phyloP scores from a whole-genome alignment of 1,284 basidiomycete species.

The Ceratobasidium sp. region DNA sequence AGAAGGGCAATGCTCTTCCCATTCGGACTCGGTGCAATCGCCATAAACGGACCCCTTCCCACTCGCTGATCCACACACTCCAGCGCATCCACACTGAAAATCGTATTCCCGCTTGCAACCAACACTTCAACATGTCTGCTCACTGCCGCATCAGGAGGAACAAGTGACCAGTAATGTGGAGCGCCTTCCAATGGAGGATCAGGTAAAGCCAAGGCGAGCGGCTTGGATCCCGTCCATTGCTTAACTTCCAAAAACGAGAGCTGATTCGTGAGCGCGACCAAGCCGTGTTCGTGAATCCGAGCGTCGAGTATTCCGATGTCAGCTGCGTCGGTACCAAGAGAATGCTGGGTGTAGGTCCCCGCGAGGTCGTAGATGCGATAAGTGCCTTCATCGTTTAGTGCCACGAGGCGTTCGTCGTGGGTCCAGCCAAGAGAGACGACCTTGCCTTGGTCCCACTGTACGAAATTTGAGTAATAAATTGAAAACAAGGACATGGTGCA shows the following conservation, averaged over 20 bases:
- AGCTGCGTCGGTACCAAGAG: slow-evolving; percentile 82
- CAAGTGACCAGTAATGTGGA: slow-evolving; percentile 82
- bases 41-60: slow-evolving; percentile 85
- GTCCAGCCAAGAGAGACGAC: slow-evolving; percentile 74
- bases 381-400: slow-evolving; percentile 90
- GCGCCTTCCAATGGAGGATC: slow-evolving; percentile 61
- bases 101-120: slow-evolving; percentile 77
- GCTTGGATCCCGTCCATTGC: slow-evolving; percentile 80
- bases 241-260: slow-evolving; percentile 83
- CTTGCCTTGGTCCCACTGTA: slow-evolving; percentile 82
- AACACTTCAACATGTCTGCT: slow-evolving; percentile 89
- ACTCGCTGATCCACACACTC: slow-evolving; percentile 87
- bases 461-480: background rate
- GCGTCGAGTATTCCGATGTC: slow-evolving; percentile 89
- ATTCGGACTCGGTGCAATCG: slow-evolving; percentile 89
- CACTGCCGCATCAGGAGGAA: slow-evolving; percentile 85
- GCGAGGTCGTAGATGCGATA: slow-evolving; percentile 92
- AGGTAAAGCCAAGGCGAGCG: slow-evolving; percentile 70
- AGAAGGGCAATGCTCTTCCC: slow-evolving; percentile 91
- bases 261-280: slow-evolving; percentile 85
- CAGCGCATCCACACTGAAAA: slow-evolving; percentile 83
- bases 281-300: slow-evolving; percentile 81
- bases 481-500: slow-evolving; percentile 53
- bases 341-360: slow-evolving; percentile 83
- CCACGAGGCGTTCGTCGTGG: slow-evolving; percentile 76